Evolutionary conservation across 1,284 basidiomycete species (phyloP), one percentile per base, ranked within the genome.

Genomic region (Trichosporon sp.): DNA sequence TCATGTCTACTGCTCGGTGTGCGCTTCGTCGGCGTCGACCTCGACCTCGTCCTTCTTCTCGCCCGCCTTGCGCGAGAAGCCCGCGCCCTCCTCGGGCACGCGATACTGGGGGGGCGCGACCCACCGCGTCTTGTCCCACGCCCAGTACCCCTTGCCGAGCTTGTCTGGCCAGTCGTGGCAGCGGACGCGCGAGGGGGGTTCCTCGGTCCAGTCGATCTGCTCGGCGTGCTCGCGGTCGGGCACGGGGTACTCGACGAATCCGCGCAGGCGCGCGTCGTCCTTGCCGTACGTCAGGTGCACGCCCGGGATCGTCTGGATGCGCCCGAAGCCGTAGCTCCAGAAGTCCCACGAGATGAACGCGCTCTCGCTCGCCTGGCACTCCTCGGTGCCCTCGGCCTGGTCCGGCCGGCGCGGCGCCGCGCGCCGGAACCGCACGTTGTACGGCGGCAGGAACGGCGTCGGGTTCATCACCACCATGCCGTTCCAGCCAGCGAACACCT

Each of bases 401-500:
- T 71, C 35, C 68, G 76, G 44, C 31, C 65, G 25, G 74, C 78
- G 35, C 8, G 76, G 73, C n/a, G 72, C 66, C 32, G 75, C 76
- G 64, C 78, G 75, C 42, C 78, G 71, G 75, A 81, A 79, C 15
- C 76, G 74, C 47, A 80, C 77, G 69, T 78, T 79, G 72, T 78
- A 81, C 15, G 78, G 80, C 11, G 77, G 72, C 31, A 77, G 68
- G 73, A 83, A 83, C 0, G 82, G 81, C 3, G 64, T 69, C 23
- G 82, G 80, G 53, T 72, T 70, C 64, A 85, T 72, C 21, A 83
- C 81, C 15, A 81, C 77, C 64, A 84, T 86, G 29, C 88, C 88
- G 76, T 89, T 89, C 88, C 88, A 85, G 58, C 84, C 84, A n/a
- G 82, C 78, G 71, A 84, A 84, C 21, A 84, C 84, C 72, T 85